phyloP scores from a whole-genome alignment of 306 rosid species.

The Prunus dulcis region DNA sequence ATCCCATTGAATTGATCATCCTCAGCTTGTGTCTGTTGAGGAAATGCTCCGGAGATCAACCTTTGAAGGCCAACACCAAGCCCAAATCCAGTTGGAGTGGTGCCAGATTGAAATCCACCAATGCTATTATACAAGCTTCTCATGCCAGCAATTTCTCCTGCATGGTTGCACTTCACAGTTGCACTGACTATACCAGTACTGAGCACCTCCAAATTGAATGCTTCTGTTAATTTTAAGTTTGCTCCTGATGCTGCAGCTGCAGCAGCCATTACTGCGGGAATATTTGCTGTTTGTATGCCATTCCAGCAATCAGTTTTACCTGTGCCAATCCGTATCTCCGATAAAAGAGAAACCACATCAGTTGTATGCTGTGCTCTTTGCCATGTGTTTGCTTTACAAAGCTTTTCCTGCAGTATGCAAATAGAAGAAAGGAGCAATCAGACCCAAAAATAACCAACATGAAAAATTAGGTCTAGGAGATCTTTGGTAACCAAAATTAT shows the following conservation, averaged over 20 bases:
- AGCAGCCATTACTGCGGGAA: conserved; percentile 95
- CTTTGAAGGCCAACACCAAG: conserved; percentile 83
- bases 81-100: conserved; percentile 69
- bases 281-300: conserved; percentile 74
- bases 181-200: conserved; percentile 87
- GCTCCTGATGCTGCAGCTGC: conserved; percentile 98
- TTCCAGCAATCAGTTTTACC: conserved; percentile 88
- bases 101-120: conserved; percentile 81
- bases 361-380: conserved; percentile 90
- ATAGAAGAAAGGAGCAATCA: conserved; percentile 20
- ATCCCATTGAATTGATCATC: conserved; percentile 84
- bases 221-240: conserved; percentile 78
- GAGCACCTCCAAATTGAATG: conserved; percentile 91
- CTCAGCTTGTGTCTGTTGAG: conserved; percentile 72
- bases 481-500: not conserved
- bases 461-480: not conserved
- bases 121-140: conserved; percentile 94
- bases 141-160: conserved; percentile 99
- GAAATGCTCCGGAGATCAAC: conserved; percentile 90
- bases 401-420: conserved; percentile 65
- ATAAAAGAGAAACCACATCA: conserved; percentile 86
- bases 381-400: conserved; percentile 93
- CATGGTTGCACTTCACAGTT: conserved; percentile 93
- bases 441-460: not conserved
- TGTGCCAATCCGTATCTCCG: conserved; percentile 90